Evolutionary conservation across 495 filamentous ascomycete species (phyloP), one percentile per base, ranked within the genome.

Genomic region (Chaetomium cochliodes): DNA sequence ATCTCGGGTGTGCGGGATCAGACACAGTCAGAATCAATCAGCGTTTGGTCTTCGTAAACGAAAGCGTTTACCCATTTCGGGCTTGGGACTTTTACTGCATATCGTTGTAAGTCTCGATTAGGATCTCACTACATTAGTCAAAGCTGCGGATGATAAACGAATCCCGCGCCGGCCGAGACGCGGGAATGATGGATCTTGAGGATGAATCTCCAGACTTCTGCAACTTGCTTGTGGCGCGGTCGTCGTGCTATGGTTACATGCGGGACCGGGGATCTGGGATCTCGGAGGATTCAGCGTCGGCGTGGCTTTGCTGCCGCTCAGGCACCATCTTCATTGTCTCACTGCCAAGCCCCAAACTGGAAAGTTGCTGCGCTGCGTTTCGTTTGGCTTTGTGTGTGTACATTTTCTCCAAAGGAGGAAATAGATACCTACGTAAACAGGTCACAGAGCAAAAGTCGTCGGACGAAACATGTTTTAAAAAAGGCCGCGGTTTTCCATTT

Each of bases 261-360:
- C 33, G 37, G 33, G n/a, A 58, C 44, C 53, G 30, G n/a, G 46
- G 28, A 60, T 62, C 49, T 41, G 47, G 59, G 20, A 62, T 52
- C 46, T 51, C 20, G 58, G 13, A 62, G 59, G 59, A 62, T 62
- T 52, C 22, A 47, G 30, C 22, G 20, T 26, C 58, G 25, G 57
- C 46, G 58, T 60, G 44, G 58, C 58, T 60, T 39, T 51, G 44
- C 58, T n/a, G 28, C 28, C 30, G 28, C 44, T 52, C 58, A 61
- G 58, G 46, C 58, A 51, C 30, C 58, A 11, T 8, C 44, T 23
- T 23, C 44, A 50, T 23, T 15, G 41, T 44, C 41, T 44, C 41
- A 44, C 41, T 44, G 41, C 41, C 41, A 44, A 44, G 41, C 41
- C 41, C 41, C 5, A 18, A 18, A 41, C 13, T 6, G 28, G 39